These are phyloP conservation scores for Begonia fuchsioides DNA, from an alignment of 306 rosid genomes.

Conservation along the genomic window DNA sequence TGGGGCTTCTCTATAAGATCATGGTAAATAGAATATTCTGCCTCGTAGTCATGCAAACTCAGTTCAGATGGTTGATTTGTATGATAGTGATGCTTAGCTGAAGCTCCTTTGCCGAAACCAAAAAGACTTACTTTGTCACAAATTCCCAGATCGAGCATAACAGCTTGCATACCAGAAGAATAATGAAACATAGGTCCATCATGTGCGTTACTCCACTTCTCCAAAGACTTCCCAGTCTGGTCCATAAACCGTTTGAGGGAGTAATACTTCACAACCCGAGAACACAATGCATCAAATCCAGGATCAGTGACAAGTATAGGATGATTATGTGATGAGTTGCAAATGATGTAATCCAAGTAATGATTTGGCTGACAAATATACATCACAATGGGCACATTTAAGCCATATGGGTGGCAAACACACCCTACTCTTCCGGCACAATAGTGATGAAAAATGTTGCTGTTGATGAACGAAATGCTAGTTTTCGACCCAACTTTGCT, in stretches of 20 bases:
- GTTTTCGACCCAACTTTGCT: constrained; percentile 74
- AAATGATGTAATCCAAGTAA: constrained; percentile 65
- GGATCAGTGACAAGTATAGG: constrained; percentile 74
- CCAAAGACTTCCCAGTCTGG: constrained; percentile 49
- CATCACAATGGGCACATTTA: constrained; percentile 57
- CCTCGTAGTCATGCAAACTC: constrained; percentile 83
- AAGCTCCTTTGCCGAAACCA: constrained; percentile 75
- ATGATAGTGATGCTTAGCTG: constrained; percentile 86
- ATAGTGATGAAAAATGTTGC: constrained; percentile 74
- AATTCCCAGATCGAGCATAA: constrained; percentile 77
- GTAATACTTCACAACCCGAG: constrained; percentile 81
- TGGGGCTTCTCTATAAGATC: constrained; percentile 45
- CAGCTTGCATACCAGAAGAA: constrained; percentile 95
- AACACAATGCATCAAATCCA: constrained; percentile 54
- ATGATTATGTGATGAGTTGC: constrained; percentile 60
- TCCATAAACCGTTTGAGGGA: constrained; percentile 71
- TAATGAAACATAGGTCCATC: constrained; percentile 74
- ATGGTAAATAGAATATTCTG: constrained; percentile 66
- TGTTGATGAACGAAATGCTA: constrained; percentile 67
- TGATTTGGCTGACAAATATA: constrained; percentile 83
- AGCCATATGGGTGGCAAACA: constrained; percentile 82
- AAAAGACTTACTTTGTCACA: constrained; percentile 72
- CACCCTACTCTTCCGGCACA: constrained; percentile 78
- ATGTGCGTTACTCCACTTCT: constrained; percentile 55
- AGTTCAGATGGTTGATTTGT: constrained; percentile 84